Evolutionary conservation across 2,329 filamentous ascomycete genomes (phyloP).

Genomic region (Aspergillus ibericus): DNA sequence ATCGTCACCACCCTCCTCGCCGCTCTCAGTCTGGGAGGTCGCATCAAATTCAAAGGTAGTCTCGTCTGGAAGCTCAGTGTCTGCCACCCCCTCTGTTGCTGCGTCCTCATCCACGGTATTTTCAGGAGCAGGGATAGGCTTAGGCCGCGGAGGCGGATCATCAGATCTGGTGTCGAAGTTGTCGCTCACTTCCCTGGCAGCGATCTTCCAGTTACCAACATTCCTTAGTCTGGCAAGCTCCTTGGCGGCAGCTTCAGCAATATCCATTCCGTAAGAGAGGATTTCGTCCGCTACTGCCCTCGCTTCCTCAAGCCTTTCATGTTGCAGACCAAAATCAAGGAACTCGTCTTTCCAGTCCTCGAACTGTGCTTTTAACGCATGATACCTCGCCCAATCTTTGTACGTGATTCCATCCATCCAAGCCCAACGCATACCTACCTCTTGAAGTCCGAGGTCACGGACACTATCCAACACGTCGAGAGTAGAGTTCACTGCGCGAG

Average conservation of each 20-base stretch:
- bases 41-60: background rate
- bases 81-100: background rate
- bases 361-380: slow-evolving; percentile 79
- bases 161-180: slow-evolving; percentile 70
- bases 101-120: slow-evolving; percentile 9
- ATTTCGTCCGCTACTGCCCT: slow-evolving; percentile 67
- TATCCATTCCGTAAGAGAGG: slow-evolving; percentile 75
- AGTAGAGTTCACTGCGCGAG: slow-evolving; percentile 73
- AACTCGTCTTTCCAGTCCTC: slow-evolving; percentile 83
- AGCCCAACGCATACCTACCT: slow-evolving; percentile 90
- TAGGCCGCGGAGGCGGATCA: slow-evolving; percentile 33
- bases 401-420: slow-evolving; percentile 96
- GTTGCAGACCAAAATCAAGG: slow-evolving; percentile 70
- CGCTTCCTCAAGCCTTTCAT: slow-evolving; percentile 69
- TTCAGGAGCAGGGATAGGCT: slow-evolving; percentile 19
- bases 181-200: slow-evolving; percentile 69
- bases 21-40: background rate
- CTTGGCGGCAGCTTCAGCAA: slow-evolving; percentile 74
- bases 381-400: slow-evolving; percentile 95
- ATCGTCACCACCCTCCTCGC: background rate
- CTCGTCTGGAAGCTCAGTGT: background rate
- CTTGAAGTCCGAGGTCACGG: slow-evolving; percentile 79
- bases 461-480: slow-evolving; percentile 80
- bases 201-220: slow-evolving; percentile 80
- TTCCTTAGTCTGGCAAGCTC: slow-evolving; percentile 81